These are phyloP conservation scores for Lizonia empirigonia DNA, from an alignment of 2,329 filamentous ascomycete species.

Conservation along the genomic window DNA sequence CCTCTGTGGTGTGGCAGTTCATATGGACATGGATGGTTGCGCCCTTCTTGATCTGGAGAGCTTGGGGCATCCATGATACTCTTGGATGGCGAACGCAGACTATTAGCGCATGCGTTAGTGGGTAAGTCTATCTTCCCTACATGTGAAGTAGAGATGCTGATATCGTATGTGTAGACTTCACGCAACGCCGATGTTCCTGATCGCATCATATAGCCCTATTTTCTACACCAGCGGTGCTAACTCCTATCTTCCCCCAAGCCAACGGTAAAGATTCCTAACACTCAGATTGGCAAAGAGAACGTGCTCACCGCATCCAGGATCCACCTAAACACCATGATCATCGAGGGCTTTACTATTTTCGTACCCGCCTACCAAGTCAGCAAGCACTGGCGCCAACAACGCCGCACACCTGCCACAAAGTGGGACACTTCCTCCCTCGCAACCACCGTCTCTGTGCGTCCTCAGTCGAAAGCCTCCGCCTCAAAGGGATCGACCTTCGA, in stretches of 20 bases:
- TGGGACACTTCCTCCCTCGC: conserved; percentile 7
- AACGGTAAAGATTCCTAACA: conserved; percentile 17
- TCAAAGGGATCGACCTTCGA: conserved; percentile 12
- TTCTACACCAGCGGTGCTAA: conserved; percentile 21
- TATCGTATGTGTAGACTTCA: conserved; percentile 15
- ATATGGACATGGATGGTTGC: conserved; percentile 29
- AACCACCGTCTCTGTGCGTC: not conserved
- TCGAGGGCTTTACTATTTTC: conserved; percentile 25
- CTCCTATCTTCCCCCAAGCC: conserved; percentile 22
- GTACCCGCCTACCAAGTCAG: conserved; percentile 24
- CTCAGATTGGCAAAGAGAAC: not conserved
- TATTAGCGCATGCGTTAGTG: conserved; percentile 23
- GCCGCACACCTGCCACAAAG: not conserved
- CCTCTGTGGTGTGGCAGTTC: conserved; percentile 25
- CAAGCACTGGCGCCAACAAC: conserved; percentile 12
- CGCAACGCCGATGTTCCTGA: conserved; percentile 29
- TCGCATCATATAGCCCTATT: conserved; percentile 21
- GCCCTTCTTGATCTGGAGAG: conserved; percentile 21
- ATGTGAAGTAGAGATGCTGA: not conserved
- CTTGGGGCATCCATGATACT: conserved; percentile 23
- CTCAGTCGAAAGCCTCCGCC: not conserved
- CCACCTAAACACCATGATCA: conserved; percentile 25
- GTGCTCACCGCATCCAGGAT: conserved; percentile 15
- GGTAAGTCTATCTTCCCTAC: conserved; percentile 6
- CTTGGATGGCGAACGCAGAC: conserved; percentile 28